Evolutionary conservation across 2,329 filamentous ascomycete species (phyloP).

Genomic region (Alternaria rosae): DNA sequence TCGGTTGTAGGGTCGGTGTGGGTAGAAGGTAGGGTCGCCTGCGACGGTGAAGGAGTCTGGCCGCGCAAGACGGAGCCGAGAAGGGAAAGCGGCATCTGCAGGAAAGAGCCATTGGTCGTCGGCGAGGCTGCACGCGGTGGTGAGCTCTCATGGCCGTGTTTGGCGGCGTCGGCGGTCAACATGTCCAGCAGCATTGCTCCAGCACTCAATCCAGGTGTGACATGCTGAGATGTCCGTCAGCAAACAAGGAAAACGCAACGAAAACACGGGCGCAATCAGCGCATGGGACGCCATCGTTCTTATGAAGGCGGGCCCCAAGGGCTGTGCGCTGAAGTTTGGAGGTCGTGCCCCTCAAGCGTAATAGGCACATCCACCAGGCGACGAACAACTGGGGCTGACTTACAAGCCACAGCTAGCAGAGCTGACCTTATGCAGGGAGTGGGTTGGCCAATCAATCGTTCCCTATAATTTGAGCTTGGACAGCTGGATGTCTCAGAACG

Average conservation of each 20-base stretch:
- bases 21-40: conserved; percentile 5
- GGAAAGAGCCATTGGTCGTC: conserved; percentile 35
- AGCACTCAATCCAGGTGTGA: conserved; percentile 11
- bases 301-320: conserved; percentile 18
- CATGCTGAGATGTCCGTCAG: conserved; percentile 33
- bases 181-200: conserved; percentile 49
- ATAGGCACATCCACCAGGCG: conserved; percentile 15
- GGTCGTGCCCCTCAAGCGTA: conserved; percentile 23
- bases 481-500: conserved; percentile 3
- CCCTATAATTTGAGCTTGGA: conserved; percentile 3
- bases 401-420: conserved; percentile 41
- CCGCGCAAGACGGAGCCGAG: conserved; percentile 41
- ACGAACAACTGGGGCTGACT: conserved; percentile 22
- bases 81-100: conserved; percentile 46
- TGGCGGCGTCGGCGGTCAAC: conserved; percentile 45
- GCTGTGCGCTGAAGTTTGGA: conserved; percentile 34
- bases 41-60: conserved; percentile 28
- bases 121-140: conserved; percentile 27
- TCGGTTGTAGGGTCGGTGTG: conserved; percentile 2
- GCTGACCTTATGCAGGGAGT: conserved; percentile 25
- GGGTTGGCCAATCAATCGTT: conserved; percentile 14
- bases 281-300: conserved; percentile 25
- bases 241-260: conserved; percentile 10
- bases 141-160: conserved; percentile 45
- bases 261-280: conserved; percentile 15